These are phyloP conservation scores for Magnolia sinica DNA, from an alignment of 164 flowering plant species.

Conservation along the genomic window DNA sequence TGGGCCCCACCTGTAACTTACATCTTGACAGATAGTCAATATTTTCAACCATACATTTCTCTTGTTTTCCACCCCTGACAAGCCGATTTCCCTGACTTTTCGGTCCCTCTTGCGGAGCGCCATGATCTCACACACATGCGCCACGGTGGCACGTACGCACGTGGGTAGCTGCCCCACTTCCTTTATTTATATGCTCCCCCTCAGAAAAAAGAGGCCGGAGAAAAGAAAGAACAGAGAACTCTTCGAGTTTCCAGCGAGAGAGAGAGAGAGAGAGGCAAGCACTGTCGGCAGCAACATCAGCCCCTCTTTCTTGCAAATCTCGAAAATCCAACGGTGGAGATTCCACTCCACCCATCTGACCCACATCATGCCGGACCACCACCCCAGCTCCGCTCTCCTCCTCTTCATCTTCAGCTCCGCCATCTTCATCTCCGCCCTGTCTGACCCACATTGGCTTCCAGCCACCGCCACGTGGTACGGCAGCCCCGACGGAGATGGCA, in stretches of 20 bases:
- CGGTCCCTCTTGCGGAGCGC: neutral
- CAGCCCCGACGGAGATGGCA: conserved; percentile 89
- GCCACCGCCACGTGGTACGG: conserved; percentile 99
- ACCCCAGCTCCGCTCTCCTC: conserved; percentile 2
- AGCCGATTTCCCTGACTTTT: neutral
- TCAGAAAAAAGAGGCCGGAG: neutral
- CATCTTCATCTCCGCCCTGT: conserved; percentile 3
- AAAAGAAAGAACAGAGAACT: neutral
- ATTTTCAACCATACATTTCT: too few relatives aligned
- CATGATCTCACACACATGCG: neutral
- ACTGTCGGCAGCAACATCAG: conserved; percentile 20
- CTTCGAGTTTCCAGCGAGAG: neutral
- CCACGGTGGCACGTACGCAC: neutral
- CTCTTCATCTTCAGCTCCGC: neutral
- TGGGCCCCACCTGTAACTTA: too few relatives aligned
- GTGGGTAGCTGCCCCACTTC: neutral
- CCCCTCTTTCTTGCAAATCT: neutral
- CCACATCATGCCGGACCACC: conserved; percentile 30
- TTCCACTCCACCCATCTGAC: neutral
- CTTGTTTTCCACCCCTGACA: neutral
- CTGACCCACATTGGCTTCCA: conserved; percentile 58
- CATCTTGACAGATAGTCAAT: too few relatives aligned
- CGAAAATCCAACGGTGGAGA: neutral
- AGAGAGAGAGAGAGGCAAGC: neutral
- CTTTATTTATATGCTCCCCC: conserved; percentile 12